Percentiles rank a stretch among this genome's conserved stretches.
Evolutionary conservation across 768 basidiomycete species (phyloP).

Genomic region (Rhizopogon vesiculosus): DNA sequence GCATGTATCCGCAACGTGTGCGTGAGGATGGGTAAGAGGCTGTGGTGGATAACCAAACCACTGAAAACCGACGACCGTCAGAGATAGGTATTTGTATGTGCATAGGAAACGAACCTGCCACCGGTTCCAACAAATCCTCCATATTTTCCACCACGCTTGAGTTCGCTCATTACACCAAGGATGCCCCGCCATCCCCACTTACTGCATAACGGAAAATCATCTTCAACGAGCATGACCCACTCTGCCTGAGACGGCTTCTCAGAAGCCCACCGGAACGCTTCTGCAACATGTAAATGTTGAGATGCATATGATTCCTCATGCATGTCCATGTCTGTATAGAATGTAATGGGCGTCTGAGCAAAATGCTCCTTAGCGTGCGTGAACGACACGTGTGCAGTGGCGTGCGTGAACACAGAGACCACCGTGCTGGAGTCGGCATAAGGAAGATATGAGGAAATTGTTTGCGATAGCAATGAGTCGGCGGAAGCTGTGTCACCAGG

Average conservation of each 20-base stretch:
- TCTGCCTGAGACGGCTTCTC: conserved; percentile 23
- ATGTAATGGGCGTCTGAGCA: conserved; percentile 16
- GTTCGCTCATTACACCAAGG: conserved; percentile 25
- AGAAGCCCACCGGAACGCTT: conserved; percentile 34
- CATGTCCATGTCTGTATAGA: conserved; percentile 26
- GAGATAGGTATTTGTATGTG: not conserved
- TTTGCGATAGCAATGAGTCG: conserved; percentile 27
- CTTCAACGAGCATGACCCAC: conserved; percentile 40
- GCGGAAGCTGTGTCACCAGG: conserved; percentile 25
- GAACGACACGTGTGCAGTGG: conserved; percentile 28
- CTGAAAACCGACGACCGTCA: conserved; percentile 13
- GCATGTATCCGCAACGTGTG: conserved; percentile 29
- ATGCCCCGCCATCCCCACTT: conserved; percentile 31
- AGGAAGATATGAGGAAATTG: conserved; percentile 34
- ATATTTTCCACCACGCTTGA: conserved; percentile 23
- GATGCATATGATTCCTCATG: conserved; percentile 19
- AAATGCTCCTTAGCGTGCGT: conserved; percentile 19
- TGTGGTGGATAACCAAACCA: conserved; percentile 36
- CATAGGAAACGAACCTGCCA: conserved; percentile 27
- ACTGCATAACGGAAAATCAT: conserved; percentile 40
- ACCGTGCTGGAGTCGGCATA: conserved; percentile 21
- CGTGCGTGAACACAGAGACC: conserved; percentile 38
- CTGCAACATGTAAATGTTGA: conserved; percentile 37
- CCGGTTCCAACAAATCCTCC: conserved; percentile 39
- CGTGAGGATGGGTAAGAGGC: conserved; percentile 29